Base-by-base conservation (phyloP, 306 rosid species). In the Chamaecrista fasciculata region DNA sequence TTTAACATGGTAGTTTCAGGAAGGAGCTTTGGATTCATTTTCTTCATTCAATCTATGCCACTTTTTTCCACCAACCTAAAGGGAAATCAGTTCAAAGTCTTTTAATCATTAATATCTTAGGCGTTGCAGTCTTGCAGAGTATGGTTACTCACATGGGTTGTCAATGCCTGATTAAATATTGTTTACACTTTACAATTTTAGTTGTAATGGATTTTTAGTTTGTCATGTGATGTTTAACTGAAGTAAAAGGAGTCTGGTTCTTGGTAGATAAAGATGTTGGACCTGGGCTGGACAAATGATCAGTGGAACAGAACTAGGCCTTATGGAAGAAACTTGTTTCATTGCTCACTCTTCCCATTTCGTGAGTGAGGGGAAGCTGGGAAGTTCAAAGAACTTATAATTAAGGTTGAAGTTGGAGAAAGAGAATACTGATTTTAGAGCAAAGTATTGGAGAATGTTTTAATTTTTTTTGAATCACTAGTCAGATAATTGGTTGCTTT, bases 201-300 rank as follows among this genome's bases (percentile, higher is more conserved):
- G 40, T 25, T 26, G 18, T 46, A 4, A 11, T 14, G 16, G 64
- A 31, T 66, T 20, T 65, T 43, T 44, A 43, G 19, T 67, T 58
- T 57, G 12, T 23, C 42, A 6, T 47, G 34, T 66, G 25, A 46
- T 24, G 39, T 47, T 57, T 4, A 75, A 24, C 8, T 8, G 69
- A 59, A 44, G 67, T 51, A 57, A 55, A 26, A 44, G 21, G 52
- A 66, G 49, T 58, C 58, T 58, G 46, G 57, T 68, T 76, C 47
- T 49, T 4, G 43, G 29, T 61, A 12, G 40, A 55, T 37, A 33
- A 44, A 21, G 66, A 55, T 56, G 67, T 51, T 60, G 66, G 61
- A 66, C 6, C 39, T 60, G 66, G 61, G 71, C 6, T 51, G 64
- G 42, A 29, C 40, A 19, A n/a, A 31, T 31, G 42, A 43, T 51